phyloP scores from a whole-genome alignment of 106 monocot genomes.

The Vanilla planifolia region DNA sequence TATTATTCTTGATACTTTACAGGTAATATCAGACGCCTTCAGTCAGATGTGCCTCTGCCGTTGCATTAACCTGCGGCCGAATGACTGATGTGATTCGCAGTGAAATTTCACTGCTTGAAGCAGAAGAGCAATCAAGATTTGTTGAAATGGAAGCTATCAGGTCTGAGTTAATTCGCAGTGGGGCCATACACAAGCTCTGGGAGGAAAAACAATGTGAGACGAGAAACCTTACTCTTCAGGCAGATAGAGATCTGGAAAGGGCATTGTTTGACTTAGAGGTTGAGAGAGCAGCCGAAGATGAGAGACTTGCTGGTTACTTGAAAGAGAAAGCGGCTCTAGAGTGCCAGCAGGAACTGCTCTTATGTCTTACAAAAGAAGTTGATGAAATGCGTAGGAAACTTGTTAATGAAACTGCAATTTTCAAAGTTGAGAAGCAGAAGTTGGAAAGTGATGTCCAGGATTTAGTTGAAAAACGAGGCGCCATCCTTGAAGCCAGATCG shows the following conservation, averaged over 20 bases:
- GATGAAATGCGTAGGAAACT: conserved; percentile 51
- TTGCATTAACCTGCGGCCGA: conserved; percentile 68
- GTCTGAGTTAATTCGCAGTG: conserved; percentile 49
- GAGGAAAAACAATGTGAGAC: conserved; percentile 48
- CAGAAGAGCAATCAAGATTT: conserved; percentile 43
- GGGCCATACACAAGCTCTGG: conserved; percentile 64
- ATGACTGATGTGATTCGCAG: conserved; percentile 35
- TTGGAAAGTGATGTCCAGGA: conserved; percentile 27
- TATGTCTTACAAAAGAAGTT: conserved; percentile 49
- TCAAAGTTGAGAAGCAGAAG: conserved; percentile 33
- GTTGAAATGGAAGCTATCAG: conserved; percentile 70
- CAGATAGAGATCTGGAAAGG: conserved; percentile 24
- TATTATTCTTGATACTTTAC: not conserved
- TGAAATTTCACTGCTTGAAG: conserved; percentile 54
- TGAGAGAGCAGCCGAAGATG: conserved; percentile 32
- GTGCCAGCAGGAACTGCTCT: conserved; percentile 39
- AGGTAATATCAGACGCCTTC: conserved; percentile 84
- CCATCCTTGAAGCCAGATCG: conserved; percentile 57
- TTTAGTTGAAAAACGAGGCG: conserved; percentile 35
- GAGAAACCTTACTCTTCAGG: conserved; percentile 21
- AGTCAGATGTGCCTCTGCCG: conserved; percentile 71
- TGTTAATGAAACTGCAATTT: conserved; percentile 28
- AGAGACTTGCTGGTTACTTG: conserved; percentile 24
- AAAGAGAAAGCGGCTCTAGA: conserved; percentile 73
- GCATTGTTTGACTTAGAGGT: conserved; percentile 40